Percentiles rank a stretch among this genome's conserved stretches.
Evolutionary conservation across 768 basidiomycete species (phyloP).

Genomic region (Hericium erinaceus): DNA sequence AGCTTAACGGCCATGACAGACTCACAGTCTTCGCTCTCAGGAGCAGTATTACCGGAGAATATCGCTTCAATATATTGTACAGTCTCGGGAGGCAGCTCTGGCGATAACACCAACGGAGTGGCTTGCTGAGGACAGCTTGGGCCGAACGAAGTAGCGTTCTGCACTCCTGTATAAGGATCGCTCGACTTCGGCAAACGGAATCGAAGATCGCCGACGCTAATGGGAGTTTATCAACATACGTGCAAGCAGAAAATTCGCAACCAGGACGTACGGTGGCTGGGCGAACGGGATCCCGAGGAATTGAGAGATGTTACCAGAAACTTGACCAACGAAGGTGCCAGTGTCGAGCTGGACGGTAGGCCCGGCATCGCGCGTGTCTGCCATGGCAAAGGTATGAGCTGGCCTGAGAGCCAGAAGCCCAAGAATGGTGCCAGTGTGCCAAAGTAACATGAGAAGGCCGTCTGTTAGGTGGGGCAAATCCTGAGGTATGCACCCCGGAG

Average conservation of each 20-base stretch:
- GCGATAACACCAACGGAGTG: neutral
- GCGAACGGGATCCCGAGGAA: neutral
- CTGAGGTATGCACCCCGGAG: too few relatives aligned
- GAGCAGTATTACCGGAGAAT: neutral
- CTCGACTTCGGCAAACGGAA: constrained; percentile 12
- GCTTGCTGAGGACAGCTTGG: constrained; percentile 14
- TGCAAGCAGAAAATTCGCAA: neutral
- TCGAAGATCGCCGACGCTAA: constrained; percentile 14
- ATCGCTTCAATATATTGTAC: neutral
- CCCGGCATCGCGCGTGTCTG: neutral
- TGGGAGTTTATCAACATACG: neutral
- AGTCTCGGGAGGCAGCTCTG: neutral
- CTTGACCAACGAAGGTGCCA: neutral
- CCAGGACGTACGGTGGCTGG: neutral
- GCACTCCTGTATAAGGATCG: neutral
- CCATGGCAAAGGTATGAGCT: neutral
- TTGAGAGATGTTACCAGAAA: neutral
- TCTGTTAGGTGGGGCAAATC: too few relatives aligned
- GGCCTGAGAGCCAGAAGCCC: too few relatives aligned
- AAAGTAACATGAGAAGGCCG: too few relatives aligned
- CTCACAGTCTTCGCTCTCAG: constrained; percentile 13
- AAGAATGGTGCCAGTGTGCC: too few relatives aligned
- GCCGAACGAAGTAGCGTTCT: constrained; percentile 14
- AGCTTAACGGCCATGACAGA: neutral
- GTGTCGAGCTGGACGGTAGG: neutral